Evolutionary conservation across 2,329 filamentous ascomycete genomes (phyloP).

Genomic region (Fusarium sp.): DNA sequence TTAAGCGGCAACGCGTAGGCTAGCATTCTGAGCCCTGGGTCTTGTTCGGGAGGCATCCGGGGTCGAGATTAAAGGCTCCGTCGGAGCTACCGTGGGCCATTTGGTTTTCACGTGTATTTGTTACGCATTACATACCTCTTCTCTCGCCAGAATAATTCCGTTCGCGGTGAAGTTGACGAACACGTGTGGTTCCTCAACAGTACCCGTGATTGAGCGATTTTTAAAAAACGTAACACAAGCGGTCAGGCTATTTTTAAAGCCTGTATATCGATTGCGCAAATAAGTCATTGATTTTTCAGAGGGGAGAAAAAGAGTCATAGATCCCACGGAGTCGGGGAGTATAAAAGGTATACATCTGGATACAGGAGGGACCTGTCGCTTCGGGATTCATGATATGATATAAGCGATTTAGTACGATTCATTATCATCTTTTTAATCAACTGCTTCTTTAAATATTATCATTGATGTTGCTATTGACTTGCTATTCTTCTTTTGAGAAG

Average conservation of each 20-base stretch:
- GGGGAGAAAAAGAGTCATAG: slow-evolving; percentile 14
- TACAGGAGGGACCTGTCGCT: slow-evolving; percentile 1
- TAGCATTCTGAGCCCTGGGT: slow-evolving; percentile 26
- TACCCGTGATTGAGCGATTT: background rate
- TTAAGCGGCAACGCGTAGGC: slow-evolving; percentile 52
- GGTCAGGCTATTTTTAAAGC: slow-evolving; percentile 5
- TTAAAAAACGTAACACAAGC: background rate
- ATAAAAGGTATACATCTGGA: slow-evolving; percentile 1
- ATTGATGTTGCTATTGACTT: background rate
- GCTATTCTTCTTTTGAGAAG: no score
- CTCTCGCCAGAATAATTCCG: background rate
- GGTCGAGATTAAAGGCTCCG: background rate
- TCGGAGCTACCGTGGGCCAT: background rate
- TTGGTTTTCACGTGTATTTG: slow-evolving; percentile 10
- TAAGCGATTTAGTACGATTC: slow-evolving; percentile 9
- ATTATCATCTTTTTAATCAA: slow-evolving; percentile 14
- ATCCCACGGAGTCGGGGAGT: slow-evolving; percentile 3
- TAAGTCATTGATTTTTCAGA: background rate
- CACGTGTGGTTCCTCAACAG: background rate
- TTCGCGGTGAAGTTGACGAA: background rate
- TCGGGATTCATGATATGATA: slow-evolving; percentile 19
- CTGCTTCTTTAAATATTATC: background rate
- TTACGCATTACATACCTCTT: slow-evolving; percentile 4
- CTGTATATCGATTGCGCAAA: slow-evolving; percentile 9
- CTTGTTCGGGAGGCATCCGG: background rate